Conservation (phyloP, 306 rosid genomes). For the Cicer yamashitae region DNA sequence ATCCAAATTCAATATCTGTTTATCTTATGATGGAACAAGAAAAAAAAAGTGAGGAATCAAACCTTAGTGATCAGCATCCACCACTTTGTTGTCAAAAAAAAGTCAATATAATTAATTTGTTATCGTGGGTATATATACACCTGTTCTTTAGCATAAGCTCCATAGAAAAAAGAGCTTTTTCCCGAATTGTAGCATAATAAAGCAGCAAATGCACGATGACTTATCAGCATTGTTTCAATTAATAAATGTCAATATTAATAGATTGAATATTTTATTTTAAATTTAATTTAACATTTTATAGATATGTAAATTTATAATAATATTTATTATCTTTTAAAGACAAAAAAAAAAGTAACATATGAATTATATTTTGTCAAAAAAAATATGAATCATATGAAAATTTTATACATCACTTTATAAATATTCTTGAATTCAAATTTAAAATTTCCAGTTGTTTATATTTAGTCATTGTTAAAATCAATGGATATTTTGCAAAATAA, state of each 20-base stretch:
- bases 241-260: no score
- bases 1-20: not conserved
- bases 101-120: not conserved
- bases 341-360: not conserved
- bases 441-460: no score
- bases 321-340: no score
- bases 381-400: no score
- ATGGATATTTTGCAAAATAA: no score
- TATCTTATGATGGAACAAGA: not conserved
- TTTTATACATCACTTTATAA: not conserved
- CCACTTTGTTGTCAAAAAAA: not conserved
- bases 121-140: not conserved
- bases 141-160: not conserved
- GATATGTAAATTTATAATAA: no score
- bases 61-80: not conserved
- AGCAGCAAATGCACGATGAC: not conserved
- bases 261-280: no score
- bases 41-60: conserved; percentile 27
- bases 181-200: not conserved
- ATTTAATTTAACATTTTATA: no score
- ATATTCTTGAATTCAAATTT: not conserved
- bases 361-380: not conserved
- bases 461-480: no score
- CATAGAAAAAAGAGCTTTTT: not conserved
- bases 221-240: no score